Evolutionary conservation across 371 early-diverging fungal genomes (phyloP), one percentile per base, ranked within the genome.

Genomic region (Phascolomyces articulosus): DNA sequence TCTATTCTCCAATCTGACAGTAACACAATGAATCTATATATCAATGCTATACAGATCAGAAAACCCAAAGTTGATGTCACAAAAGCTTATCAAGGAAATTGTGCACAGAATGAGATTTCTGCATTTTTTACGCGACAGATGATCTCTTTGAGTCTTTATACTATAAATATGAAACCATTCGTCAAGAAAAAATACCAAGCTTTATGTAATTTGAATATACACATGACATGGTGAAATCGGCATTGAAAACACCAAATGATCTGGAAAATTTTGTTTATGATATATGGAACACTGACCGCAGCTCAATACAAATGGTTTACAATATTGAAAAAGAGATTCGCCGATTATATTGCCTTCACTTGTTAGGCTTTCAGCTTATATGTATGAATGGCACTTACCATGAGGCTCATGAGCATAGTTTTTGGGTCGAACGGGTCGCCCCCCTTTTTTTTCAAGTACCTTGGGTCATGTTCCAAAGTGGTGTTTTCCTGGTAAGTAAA

Each of bases 381-480:
- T 31, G 31, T 31, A 31, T 31, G 31, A 31, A 31, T 9, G 31
- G 9, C 0, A 4, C 11, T 4, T 49, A n/a, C 2, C 4, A 38
- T 4, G 23, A 13, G 34, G 40, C 4, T 57, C 57, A 57, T 20
- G 57, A 57, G n/a, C 2, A 20, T 4, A 57, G 38, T n/a, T 57
- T 57, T 11, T 57, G 58, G 58, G 40, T 57, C 4, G 58, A 57
- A 8, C 58, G 58, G 1, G 34, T 57, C 11, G 40, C 38, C 21
- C 56, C 57, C 29, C 31, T 57, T 38, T n/a, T n/a, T n/a, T n/a
- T 57, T 57, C 58, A 38, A 40, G 20, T 57, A 57, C 40, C 20
- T 57, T 29, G 58, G 58, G 38, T 57, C 58, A 0, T 31, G 16
- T 16, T 38, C 40, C 2, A 28, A 34, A 21, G 21, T 57, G 0